Evolutionary conservation across 208 protist species (phyloP).

Genomic region (Trypanosoma avium): DNA sequence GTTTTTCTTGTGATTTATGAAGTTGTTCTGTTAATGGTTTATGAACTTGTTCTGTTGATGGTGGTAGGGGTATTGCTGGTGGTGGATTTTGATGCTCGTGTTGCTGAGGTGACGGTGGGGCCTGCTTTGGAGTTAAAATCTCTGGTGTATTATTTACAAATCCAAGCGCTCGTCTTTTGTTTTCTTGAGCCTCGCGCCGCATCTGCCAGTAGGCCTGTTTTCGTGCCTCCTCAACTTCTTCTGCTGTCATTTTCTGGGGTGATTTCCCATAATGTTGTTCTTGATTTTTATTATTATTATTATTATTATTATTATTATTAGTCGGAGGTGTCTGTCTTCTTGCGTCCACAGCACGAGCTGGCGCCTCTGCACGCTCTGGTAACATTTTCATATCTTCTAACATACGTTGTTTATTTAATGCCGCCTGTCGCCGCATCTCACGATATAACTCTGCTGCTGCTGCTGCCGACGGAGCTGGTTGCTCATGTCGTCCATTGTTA

Average conservation of each 20-base stretch:
- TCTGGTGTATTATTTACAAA: conserved; percentile 23
- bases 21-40: not conserved
- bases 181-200: conserved; percentile 79
- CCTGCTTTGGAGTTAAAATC: not conserved
- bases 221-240: conserved; percentile 66
- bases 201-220: conserved; percentile 89
- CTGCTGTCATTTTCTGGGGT: conserved; percentile 44
- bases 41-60: no score
- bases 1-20: not conserved
- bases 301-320: no score
- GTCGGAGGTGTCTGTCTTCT: not conserved
- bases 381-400: conserved; percentile 30
- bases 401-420: conserved; percentile 73
- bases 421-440: conserved; percentile 80
- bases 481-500: conserved; percentile 10
- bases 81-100: not conserved
- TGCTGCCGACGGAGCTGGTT: conserved; percentile 9
- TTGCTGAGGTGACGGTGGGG: not conserved
- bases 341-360: not conserved
- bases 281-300: not conserved
- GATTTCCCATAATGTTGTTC: conserved; percentile 38
- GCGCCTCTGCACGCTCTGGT: conserved; percentile 7
- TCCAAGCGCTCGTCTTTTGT: conserved; percentile 72
- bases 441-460: conserved; percentile 56
- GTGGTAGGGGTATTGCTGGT: not conserved